Evolutionary conservation across 768 basidiomycete species (phyloP), one percentile per base, ranked within the genome.

Genomic region (Suillus fuscotomentosus): DNA sequence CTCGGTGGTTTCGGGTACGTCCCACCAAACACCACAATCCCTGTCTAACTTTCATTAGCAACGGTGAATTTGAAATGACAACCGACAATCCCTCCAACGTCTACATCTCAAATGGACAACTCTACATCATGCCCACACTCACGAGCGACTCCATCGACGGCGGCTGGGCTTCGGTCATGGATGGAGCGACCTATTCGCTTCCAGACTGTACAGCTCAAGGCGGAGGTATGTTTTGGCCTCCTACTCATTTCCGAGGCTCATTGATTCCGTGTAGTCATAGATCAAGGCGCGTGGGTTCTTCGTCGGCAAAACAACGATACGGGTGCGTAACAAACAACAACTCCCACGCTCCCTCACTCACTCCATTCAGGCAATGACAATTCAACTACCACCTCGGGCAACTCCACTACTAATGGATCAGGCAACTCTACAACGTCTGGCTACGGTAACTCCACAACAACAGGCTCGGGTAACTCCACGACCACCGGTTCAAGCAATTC

Each of bases 111-210:
- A 79, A 85, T 72, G 81, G 81, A 10, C 73, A 82, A 62, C 79
- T 88, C 41, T 87, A 85, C 78, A 84, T 88, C 73, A 80, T 84
- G 70, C 77, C 87, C 11, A 88, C 87, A 9, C 79, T 88, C 65
- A 87, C 86, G 7, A 78, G 81, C 47, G 84, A 86, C 69, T 72
- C 74, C 5, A 73, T 86, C 68, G 42, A 64, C 34, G 74, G 74
- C 4, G 79, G 80, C 9, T 75, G 70, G 0, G 60, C 69, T 61
- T 71, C 77, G 0, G 78, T 86, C 22, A 71, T 79, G 64, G 70
- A 83, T 68, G 83, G 82, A 22, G 70, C 65, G 1, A 74, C 70
- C 27, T 77, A 80, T 66, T 72, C 69, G 20, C 71, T 83, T n/a
- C 69, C 71, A 3, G 80, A 71, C 6, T 82, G 79, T 68, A 80